Conservation (phyloP, 2,329 filamentous ascomycete genomes). For the Epichloe festucae region DNA sequence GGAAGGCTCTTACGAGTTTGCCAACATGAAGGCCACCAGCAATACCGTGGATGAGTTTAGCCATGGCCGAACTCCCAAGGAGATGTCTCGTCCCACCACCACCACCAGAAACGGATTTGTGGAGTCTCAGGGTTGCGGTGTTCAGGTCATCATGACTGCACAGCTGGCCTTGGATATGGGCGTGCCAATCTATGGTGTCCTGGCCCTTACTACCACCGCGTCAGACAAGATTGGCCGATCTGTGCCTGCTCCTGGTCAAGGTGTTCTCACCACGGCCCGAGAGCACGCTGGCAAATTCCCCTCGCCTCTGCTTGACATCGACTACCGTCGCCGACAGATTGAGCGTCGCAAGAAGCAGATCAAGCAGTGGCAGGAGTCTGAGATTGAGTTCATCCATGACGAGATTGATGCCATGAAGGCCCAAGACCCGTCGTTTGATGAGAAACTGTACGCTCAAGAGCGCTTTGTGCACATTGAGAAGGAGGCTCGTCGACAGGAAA, state of each 20-base stretch:
- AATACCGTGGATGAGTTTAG: constrained; percentile 94
- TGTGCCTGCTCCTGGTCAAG: constrained; percentile 89
- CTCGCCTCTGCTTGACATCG: constrained; percentile 90
- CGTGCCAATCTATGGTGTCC: constrained; percentile 89
- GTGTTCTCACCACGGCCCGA: constrained; percentile 89
- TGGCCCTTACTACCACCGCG: constrained; percentile 87
- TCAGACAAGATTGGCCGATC: constrained; percentile 99
- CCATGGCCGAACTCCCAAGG: constrained; percentile 84
- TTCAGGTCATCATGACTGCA: constrained; percentile 97
- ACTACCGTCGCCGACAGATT: constrained; percentile 90
- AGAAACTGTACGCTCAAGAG: constrained; percentile 74
- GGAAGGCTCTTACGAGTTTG: constrained; percentile 98
- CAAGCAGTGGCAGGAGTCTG: constrained; percentile 91
- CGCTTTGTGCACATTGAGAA: constrained; percentile 76
- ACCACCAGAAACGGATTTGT: constrained; percentile 97
- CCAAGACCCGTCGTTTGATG: constrained; percentile 60
- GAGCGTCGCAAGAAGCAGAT: constrained; percentile 89
- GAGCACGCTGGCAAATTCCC: constrained; percentile 87
- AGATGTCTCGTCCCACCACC: constrained; percentile 96
- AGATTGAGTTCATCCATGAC: constrained; percentile 83
- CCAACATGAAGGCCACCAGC: constrained; percentile 99
- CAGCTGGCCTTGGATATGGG: constrained; percentile 96
- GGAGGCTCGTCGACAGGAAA: constrained; percentile 77
- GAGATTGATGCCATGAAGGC: constrained; percentile 86
- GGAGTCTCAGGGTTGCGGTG: constrained; percentile 97